phyloP scores from a whole-genome alignment of 2,329 filamentous ascomycete species.

The Ophiostoma australiae region DNA sequence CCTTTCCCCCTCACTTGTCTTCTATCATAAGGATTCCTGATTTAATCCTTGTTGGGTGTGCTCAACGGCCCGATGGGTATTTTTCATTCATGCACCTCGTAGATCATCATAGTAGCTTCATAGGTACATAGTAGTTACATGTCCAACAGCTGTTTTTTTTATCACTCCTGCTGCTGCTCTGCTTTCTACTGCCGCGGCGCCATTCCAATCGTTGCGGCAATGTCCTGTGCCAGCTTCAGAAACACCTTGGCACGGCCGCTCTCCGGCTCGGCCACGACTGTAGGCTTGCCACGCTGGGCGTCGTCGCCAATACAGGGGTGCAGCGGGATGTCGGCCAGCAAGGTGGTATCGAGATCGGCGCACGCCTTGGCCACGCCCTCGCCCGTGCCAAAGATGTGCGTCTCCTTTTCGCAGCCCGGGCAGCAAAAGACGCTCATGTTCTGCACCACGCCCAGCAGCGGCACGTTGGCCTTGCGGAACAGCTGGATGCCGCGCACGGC shows the following conservation, averaged over 20 bases:
- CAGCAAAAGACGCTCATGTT: slow-evolving; percentile 88
- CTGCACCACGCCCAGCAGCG: slow-evolving; percentile 80
- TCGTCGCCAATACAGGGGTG: slow-evolving; percentile 83
- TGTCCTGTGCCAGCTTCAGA: slow-evolving; percentile 58
- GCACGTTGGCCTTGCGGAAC: slow-evolving; percentile 79
- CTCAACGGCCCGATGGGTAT: neutral
- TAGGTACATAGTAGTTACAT: too few relatives aligned
- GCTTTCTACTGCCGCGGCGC: neutral
- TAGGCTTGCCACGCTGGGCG: slow-evolving; percentile 80
- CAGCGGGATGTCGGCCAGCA: slow-evolving; percentile 83
- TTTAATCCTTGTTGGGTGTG: neutral
- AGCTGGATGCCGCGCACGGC: slow-evolving; percentile 88
- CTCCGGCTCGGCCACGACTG: slow-evolving; percentile 78
- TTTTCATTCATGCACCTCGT: neutral
- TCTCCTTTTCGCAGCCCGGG: slow-evolving; percentile 68
- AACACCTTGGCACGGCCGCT: slow-evolving; percentile 71
- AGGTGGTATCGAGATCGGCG: slow-evolving; percentile 64
- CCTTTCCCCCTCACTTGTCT: neutral
- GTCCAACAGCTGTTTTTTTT: neutral
- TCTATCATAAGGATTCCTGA: neutral
- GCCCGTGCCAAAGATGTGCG: slow-evolving; percentile 67
- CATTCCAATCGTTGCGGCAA: slow-evolving; percentile 45
- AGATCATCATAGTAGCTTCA: neutral
- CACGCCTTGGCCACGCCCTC: slow-evolving; percentile 66
- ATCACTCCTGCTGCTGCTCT: neutral